phyloP scores from a whole-genome alignment of 2,329 filamentous ascomycete species.

The Pseudofabraea citricarpa region DNA sequence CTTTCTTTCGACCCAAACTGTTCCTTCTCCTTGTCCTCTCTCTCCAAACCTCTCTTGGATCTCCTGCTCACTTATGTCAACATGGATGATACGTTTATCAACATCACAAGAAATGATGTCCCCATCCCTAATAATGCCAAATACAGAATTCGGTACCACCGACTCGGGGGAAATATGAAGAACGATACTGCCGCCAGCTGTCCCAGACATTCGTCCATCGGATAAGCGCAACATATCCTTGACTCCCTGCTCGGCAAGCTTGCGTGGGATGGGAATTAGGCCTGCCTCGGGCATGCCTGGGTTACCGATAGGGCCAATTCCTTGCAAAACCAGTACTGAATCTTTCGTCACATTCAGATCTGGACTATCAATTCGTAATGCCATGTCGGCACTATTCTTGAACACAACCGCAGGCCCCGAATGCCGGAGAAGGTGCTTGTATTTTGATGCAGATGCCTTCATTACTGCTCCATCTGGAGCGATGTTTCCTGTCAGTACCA shows the following conservation, averaged over 20 bases:
- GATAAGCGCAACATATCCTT: constrained; percentile 48
- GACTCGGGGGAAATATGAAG: constrained; percentile 49
- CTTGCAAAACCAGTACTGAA: constrained; percentile 42
- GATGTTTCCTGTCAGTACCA: constrained; percentile 41
- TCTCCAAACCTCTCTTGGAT: constrained; percentile 10
- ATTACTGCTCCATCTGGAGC: constrained; percentile 43
- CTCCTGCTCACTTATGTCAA: constrained; percentile 27
- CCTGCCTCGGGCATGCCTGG: constrained; percentile 50
- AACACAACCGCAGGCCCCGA: constrained; percentile 42
- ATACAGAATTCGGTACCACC: constrained; percentile 38
- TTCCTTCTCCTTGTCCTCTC: constrained; percentile 21
- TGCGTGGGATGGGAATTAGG: constrained; percentile 44
- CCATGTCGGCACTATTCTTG: constrained; percentile 40
- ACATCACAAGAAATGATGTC: constrained; percentile 43
- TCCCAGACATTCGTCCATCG: constrained; percentile 51
- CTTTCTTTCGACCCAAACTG: constrained; percentile 32
- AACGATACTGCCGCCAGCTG: constrained; percentile 49
- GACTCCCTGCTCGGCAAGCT: constrained; percentile 40
- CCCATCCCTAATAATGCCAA: constrained; percentile 42
- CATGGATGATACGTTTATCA: constrained; percentile 33
- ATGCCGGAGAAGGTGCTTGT: constrained; percentile 37
- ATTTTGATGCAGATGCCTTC: constrained; percentile 46
- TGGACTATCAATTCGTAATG: constrained; percentile 39
- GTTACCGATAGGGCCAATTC: constrained; percentile 45
- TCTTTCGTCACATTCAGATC: constrained; percentile 36